Evolutionary conservation across 2,329 filamentous ascomycete species (phyloP).

Genomic region (Arthroderma sp.): DNA sequence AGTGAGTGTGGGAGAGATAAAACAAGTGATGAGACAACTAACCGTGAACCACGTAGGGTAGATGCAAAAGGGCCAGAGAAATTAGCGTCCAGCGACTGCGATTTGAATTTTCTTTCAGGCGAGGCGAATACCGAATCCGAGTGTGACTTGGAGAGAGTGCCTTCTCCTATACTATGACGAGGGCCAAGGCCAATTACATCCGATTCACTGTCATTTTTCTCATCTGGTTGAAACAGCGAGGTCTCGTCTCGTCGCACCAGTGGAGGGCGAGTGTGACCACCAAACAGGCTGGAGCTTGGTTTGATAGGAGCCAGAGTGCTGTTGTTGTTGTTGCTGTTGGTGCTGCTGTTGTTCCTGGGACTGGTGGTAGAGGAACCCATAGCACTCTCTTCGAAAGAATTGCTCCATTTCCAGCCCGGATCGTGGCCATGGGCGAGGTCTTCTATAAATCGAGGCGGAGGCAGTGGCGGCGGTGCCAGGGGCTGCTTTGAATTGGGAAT

Average conservation of each 20-base stretch:
- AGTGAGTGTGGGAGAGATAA: too few relatives aligned
- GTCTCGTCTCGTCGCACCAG: constrained; percentile 18
- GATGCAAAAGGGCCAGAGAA: too few relatives aligned
- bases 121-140: too few relatives aligned
- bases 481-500: constrained; percentile 44
- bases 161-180: too few relatives aligned
- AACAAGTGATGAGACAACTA: too few relatives aligned
- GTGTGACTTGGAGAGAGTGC: too few relatives aligned
- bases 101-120: too few relatives aligned
- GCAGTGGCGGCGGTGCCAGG: constrained; percentile 48
- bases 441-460: constrained; percentile 47
- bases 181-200: too few relatives aligned
- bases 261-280: constrained; percentile 28
- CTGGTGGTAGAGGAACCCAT: background rate
- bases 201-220: background rate
- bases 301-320: constrained; percentile 33
- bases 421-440: constrained; percentile 46
- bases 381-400: constrained; percentile 31
- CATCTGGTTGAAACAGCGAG: constrained; percentile 6
- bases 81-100: too few relatives aligned
- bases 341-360: background rate
- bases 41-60: too few relatives aligned
- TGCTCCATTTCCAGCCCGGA: constrained; percentile 50
- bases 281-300: constrained; percentile 38
- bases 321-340: background rate